Conservation (phyloP, 1,139 yeast species). For the Geotrichum phurueaensis region DNA sequence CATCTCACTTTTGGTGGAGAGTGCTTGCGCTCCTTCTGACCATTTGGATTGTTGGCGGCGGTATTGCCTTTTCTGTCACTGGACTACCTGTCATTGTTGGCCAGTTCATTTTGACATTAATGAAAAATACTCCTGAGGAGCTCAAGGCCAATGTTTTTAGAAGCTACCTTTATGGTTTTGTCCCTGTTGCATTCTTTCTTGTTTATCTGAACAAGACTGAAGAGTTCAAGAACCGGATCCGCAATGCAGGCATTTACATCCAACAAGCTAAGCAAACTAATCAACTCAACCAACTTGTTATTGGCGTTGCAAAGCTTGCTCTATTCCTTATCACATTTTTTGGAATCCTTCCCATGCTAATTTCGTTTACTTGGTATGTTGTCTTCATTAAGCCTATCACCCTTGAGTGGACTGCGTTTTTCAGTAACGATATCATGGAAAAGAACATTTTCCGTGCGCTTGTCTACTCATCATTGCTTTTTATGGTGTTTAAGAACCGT, state of each 20-base stretch:
- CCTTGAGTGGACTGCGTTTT: background rate
- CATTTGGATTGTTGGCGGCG: conserved; percentile 67
- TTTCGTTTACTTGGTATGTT: conserved; percentile 4
- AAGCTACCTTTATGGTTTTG: conserved; percentile 5
- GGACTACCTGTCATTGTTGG: conserved; percentile 35
- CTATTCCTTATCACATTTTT: conserved; percentile 2
- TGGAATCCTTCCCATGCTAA: conserved; percentile 1
- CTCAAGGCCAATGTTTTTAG: conserved; percentile 1
- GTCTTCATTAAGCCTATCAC: background rate
- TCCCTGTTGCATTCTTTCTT: background rate
- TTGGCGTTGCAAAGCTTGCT: background rate
- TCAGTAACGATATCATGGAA: background rate
- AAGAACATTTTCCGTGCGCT: background rate
- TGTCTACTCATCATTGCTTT: background rate
- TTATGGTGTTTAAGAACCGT: background rate
- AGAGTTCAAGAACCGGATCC: background rate
- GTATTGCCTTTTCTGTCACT: conserved; percentile 36
- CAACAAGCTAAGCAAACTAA: background rate
- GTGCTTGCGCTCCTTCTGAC: conserved; percentile 50
- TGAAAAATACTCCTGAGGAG: background rate
- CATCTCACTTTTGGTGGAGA: conserved; percentile 65
- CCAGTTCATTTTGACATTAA: conserved; percentile 15
- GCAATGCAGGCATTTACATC: background rate
- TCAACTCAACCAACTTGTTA: background rate
- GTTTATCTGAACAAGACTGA: background rate